Evolutionary conservation across 805 yeast species (phyloP).

Genomic region (Teunomyces panamensis): DNA sequence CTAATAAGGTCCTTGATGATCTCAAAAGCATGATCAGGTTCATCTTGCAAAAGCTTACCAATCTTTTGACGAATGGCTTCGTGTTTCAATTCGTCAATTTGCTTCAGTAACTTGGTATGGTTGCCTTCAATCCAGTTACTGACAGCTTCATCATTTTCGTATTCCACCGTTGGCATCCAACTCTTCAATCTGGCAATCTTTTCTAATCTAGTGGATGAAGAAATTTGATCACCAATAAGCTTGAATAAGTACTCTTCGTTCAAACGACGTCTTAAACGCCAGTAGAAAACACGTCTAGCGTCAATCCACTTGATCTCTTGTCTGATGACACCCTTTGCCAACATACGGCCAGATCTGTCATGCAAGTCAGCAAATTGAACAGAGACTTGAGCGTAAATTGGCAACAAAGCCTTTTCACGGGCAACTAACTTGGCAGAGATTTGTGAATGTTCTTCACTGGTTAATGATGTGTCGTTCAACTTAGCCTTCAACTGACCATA

Average conservation of each 20-base stretch:
- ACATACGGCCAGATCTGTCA: constrained; percentile 96
- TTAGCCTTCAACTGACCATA: constrained; percentile 67
- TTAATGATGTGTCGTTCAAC: constrained; percentile 49
- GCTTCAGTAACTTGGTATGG: constrained; percentile 58
- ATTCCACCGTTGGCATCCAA: constrained; percentile 76
- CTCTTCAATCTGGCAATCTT: constrained; percentile 83
- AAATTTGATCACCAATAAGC: constrained; percentile 62
- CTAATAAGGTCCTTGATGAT: constrained; percentile 36
- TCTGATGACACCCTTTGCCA: constrained; percentile 87
- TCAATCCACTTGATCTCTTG: constrained; percentile 82
- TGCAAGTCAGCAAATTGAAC: constrained; percentile 98
- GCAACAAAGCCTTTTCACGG: constrained; percentile 78
- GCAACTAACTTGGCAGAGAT: constrained; percentile 64
- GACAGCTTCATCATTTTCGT: constrained; percentile 71
- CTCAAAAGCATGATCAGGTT: constrained; percentile 26
- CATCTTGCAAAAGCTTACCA: constrained; percentile 46
- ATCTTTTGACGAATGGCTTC: constrained; percentile 66
- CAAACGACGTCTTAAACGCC: constrained; percentile 96
- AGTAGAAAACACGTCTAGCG: constrained; percentile 95
- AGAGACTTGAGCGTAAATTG: constrained; percentile 87
- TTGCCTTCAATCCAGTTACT: constrained; percentile 84
- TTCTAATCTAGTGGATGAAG: constrained; percentile 65
- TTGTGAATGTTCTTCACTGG: constrained; percentile 64
- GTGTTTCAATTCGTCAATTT: constrained; percentile 59
- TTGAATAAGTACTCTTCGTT: constrained; percentile 85